phyloP scores from a whole-genome alignment of 2,329 filamentous ascomycete genomes.

The Plectosphaerella cucumerina region DNA sequence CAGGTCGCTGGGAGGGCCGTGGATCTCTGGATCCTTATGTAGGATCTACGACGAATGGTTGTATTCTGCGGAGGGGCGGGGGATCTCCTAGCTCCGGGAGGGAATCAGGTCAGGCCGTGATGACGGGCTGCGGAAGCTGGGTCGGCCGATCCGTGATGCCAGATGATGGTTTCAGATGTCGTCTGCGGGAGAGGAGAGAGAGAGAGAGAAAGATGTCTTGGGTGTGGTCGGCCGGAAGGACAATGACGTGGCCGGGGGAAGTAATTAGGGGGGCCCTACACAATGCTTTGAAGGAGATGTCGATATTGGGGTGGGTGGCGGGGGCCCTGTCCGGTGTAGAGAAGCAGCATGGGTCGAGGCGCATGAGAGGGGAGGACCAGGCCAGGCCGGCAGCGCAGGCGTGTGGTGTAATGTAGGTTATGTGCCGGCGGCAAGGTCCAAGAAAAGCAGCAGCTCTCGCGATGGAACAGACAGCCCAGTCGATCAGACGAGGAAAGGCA shows the following conservation, averaged over 20 bases:
- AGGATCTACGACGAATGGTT: neutral
- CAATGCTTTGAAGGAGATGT: neutral
- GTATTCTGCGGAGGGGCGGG: neutral
- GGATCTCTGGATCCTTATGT: neutral
- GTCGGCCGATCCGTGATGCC: neutral
- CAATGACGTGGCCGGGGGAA: neutral
- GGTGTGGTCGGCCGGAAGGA: too few relatives aligned
- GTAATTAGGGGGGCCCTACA: neutral
- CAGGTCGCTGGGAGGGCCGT: neutral
- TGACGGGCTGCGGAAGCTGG: neutral
- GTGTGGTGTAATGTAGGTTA: too few relatives aligned
- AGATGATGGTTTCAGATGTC: neutral
- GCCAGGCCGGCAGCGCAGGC: too few relatives aligned
- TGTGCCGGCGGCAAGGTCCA: neutral
- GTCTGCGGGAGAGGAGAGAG: neutral
- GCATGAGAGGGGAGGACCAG: too few relatives aligned
- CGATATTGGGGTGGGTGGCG: neutral
- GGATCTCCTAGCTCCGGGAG: neutral
- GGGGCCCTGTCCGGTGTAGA: neutral
- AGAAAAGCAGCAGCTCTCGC: too few relatives aligned
- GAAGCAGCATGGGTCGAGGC: too few relatives aligned
- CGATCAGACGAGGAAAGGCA: neutral
- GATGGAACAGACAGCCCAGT: neutral
- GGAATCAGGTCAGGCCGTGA: neutral
- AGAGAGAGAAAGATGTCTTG: too few relatives aligned